Conservation (phyloP, 768 basidiomycete species). For the Suillus spraguei region DNA sequence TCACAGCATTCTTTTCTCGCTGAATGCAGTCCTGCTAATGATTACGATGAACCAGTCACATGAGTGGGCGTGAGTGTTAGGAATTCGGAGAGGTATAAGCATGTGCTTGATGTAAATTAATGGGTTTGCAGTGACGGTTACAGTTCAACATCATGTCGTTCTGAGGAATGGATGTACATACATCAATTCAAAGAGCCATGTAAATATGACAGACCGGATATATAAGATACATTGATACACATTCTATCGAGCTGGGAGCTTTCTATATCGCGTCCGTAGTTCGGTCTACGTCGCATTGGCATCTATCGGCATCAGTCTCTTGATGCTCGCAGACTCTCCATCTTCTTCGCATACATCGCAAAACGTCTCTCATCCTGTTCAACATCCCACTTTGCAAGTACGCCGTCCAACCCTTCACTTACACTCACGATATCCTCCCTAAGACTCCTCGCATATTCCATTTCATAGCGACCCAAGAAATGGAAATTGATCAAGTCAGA, state of each 20-base stretch:
- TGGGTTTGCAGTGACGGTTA: too few relatives aligned
- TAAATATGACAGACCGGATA: neutral
- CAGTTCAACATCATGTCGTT: too few relatives aligned
- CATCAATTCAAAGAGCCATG: too few relatives aligned
- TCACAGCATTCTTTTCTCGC: too few relatives aligned
- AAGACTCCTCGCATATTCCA: constrained; percentile 23
- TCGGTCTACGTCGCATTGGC: neutral
- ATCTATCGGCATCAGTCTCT: neutral
- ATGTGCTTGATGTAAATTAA: constrained; percentile 56
- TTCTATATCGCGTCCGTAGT: neutral
- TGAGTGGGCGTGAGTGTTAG: constrained; percentile 36
- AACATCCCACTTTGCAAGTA: constrained; percentile 30
- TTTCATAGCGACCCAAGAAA: constrained; percentile 21
- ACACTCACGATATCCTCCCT: constrained; percentile 20
- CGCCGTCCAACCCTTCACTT: constrained; percentile 18
- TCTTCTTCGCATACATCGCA: constrained; percentile 30
- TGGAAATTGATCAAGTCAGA: constrained; percentile 31
- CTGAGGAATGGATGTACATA: too few relatives aligned
- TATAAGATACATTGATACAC: neutral
- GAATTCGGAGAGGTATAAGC: constrained; percentile 56
- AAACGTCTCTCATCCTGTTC: constrained; percentile 27
- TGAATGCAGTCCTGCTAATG: too few relatives aligned
- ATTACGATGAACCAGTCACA: too few relatives aligned
- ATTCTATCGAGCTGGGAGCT: neutral
- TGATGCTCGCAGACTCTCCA: constrained; percentile 24